Percentiles rank a stretch among this genome's conserved stretches.
These are phyloP conservation scores for Colletotrichum destructivum DNA, from an alignment of 2,329 filamentous ascomycete genomes.

Conservation along the genomic window DNA sequence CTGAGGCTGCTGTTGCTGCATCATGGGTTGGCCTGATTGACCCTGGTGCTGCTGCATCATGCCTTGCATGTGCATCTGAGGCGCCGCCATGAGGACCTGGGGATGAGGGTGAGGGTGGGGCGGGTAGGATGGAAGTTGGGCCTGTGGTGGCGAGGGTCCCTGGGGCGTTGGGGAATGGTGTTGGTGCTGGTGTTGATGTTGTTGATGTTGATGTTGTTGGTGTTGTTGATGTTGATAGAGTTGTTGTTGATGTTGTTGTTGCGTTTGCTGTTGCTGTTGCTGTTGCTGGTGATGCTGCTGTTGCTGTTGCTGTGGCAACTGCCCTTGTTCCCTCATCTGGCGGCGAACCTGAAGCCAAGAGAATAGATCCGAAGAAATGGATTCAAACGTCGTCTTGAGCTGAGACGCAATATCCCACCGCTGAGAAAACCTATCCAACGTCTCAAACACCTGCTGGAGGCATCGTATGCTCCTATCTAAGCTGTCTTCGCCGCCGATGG, in stretches of 20 bases:
- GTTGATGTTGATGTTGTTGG: conserved; percentile 45
- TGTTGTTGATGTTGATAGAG: conserved; percentile 46
- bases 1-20: conserved; percentile 7
- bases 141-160: conserved; percentile 9
- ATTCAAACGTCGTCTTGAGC: conserved; percentile 69
- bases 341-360: conserved; percentile 59
- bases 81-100: conserved; percentile 23
- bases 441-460: conserved; percentile 68
- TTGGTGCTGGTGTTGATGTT: conserved; percentile 33
- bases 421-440: conserved; percentile 70
- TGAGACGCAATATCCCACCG: conserved; percentile 71
- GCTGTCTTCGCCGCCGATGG: conserved; percentile 62
- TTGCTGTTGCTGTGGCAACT: conserved; percentile 47
- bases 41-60: conserved; percentile 23
- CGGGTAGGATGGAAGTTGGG: conserved; percentile 21
- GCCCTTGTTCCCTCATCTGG: conserved; percentile 51
- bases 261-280: conserved; percentile 47
- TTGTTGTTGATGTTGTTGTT: conserved; percentile 46
- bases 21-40: too few relatives aligned
- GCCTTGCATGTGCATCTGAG: conserved; percentile 17
- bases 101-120: conserved; percentile 33
- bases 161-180: conserved; percentile 8
- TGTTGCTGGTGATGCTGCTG: conserved; percentile 43
- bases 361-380: conserved; percentile 61
- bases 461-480: conserved; percentile 70